These are phyloP conservation scores for Umbelopsis sp. DNA, from an alignment of 192 early-diverging fungal species.

Conservation along the genomic window DNA sequence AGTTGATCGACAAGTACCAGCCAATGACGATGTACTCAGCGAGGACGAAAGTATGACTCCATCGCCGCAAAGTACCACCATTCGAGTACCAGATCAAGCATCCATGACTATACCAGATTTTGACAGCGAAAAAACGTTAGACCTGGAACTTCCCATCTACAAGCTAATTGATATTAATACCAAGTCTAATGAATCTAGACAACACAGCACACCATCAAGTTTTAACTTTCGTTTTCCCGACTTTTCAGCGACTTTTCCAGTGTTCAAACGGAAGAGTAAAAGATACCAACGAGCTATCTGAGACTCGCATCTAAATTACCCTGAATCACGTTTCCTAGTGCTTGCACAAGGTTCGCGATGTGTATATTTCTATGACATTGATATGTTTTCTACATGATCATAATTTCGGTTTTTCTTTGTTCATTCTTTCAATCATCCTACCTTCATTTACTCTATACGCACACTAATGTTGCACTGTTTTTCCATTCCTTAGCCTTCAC, in stretches of 20 bases:
- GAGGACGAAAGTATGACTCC: conserved; percentile 1
- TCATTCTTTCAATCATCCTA: not conserved
- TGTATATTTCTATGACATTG: conserved; percentile 19
- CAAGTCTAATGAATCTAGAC: not conserved
- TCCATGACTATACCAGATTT: conserved; percentile 8
- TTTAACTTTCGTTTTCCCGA: conserved; percentile 1
- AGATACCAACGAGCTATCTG: conserved; percentile 14
- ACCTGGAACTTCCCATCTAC: conserved; percentile 18
- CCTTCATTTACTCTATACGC: not conserved
- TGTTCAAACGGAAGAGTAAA: conserved; percentile 16
- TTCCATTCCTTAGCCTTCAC: not conserved
- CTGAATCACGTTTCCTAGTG: not conserved
- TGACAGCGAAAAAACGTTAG: conserved; percentile 7
- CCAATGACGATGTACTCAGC: not conserved
- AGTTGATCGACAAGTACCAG: not conserved
- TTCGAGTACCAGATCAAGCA: not conserved
- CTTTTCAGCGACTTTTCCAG: conserved; percentile 14
- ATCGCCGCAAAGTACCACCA: not conserved
- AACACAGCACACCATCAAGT: not conserved
- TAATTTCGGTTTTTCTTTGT: not conserved
- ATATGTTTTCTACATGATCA: not conserved
- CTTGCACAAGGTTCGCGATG: not conserved
- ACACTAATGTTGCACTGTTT: not conserved
- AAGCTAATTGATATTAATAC: conserved; percentile 5
- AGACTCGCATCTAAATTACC: not conserved